Evolutionary conservation across 106 monocot genomes (phyloP).

Genomic region (Dioscorea alata): DNA sequence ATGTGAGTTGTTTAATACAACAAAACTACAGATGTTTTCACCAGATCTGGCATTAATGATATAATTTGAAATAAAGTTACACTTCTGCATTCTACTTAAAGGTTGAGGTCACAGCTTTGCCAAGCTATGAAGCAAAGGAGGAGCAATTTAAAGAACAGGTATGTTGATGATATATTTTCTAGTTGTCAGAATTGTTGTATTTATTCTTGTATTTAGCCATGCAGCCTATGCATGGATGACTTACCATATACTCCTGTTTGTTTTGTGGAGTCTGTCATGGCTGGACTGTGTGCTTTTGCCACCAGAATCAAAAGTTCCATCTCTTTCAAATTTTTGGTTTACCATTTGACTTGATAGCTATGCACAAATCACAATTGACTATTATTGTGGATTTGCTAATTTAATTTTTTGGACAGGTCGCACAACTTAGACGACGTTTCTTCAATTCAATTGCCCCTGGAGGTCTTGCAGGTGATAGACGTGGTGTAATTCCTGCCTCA

Average conservation of each 20-base stretch:
- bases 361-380: too few species aligned
- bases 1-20: conserved; percentile 27
- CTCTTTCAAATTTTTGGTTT: too few species aligned
- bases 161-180: neutral
- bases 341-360: too few species aligned
- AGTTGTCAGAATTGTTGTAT: too few species aligned
- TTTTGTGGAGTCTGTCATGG: neutral
- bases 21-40: neutral
- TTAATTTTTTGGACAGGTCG: conserved; percentile 24
- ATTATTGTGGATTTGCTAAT: neutral
- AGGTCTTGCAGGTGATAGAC: conserved; percentile 50
- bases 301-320: too few species aligned
- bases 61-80: too few species aligned
- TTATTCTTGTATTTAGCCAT: too few species aligned
- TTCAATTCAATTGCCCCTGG: conserved; percentile 42
- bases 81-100: conserved; percentile 11
- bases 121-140: conserved; percentile 55
- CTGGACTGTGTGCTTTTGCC: too few species aligned
- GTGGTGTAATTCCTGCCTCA: conserved; percentile 51
- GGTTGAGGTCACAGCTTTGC: conserved; percentile 63
- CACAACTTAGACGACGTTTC: conserved; percentile 42
- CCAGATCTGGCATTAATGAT: neutral
- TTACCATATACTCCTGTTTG: neutral
- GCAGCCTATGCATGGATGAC: too few species aligned
- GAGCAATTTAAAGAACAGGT: conserved; percentile 48